These are phyloP conservation scores for Pistacia atlantica DNA, from an alignment of 345 rosid species.

Conservation along the genomic window DNA sequence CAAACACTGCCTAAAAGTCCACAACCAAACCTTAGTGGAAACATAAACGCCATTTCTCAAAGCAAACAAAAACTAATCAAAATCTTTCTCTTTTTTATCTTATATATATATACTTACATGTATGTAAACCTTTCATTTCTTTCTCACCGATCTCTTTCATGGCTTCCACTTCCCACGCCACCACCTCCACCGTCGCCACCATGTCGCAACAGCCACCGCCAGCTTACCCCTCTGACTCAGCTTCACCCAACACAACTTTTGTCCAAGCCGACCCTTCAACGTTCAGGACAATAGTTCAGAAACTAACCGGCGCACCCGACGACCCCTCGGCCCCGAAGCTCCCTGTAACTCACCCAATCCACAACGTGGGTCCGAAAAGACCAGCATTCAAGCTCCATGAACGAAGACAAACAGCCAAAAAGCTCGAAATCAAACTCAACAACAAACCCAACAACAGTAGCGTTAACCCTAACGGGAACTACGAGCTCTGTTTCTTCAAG, in stretches of 20 bases:
- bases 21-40: background rate
- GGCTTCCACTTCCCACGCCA: slow-evolving; percentile 19
- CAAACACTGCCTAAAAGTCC: background rate
- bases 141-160: slow-evolving; percentile 18
- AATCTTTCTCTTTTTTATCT: background rate
- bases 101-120: too few species aligned
- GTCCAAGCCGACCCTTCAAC: slow-evolving; percentile 87
- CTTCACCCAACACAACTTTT: slow-evolving; percentile 71
- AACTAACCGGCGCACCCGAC: slow-evolving; percentile 79
- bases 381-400: slow-evolving; percentile 83
- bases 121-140: slow-evolving; percentile 9
- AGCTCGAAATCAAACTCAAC: slow-evolving; percentile 70
- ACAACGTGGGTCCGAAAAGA: slow-evolving; percentile 37
- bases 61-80: background rate
- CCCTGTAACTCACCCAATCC: slow-evolving; percentile 41
- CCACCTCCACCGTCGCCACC: slow-evolving; percentile 29
- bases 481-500: slow-evolving; percentile 16
- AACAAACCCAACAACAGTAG: slow-evolving; percentile 22
- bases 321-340: slow-evolving; percentile 49
- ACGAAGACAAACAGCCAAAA: slow-evolving; percentile 62
- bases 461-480: background rate
- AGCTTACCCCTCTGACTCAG: slow-evolving; percentile 47
- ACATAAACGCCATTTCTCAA: background rate
- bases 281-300: slow-evolving; percentile 85
- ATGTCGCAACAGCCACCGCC: slow-evolving; percentile 34